Base-by-base conservation (phyloP, 1,284 basidiomycete genomes). In the Rhodotorula sp. region DNA sequence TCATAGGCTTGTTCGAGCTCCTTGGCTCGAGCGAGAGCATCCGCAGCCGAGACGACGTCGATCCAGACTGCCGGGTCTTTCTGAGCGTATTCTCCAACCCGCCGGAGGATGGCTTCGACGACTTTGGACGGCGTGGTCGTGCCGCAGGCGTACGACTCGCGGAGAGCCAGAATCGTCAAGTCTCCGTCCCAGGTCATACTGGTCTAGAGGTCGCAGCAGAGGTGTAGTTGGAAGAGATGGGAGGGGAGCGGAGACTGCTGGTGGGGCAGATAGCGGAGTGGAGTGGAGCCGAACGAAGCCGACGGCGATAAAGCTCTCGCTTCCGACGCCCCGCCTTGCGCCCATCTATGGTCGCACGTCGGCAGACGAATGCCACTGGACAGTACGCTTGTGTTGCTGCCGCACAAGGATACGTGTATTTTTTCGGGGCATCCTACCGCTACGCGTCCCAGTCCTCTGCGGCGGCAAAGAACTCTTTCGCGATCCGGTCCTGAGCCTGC, bases 401-500 rank as follows among this genome's bases (percentile, higher is more conserved):
- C 34, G 34, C 34, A 34, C 34, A 34, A 4, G 34, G 34, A 34
- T 34, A 4, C 34, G 4, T 34, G 4, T 4, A 4, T 34, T 34
- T 34, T 34, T 34, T 34, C 34, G 34, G 3, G n/a, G 21, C 43
- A 5, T 1, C 4, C 23, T 21, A n/a, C 15, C 23, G n/a, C 58
- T 62, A 65, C n/a, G 31, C 59, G 16, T 61, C 59, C 46, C 66
- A 86, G 73, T 97, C 93, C 69, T 90, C 87, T 3, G 93, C 89
- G 0, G 87, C 89, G 14, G 86, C 85, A 79, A 95, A 97, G 80
- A 95, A 94, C 79, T 95, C 92, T 76, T 85, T 85, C 54, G 93
- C 88, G 56, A 95, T 87, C 59, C 90, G 84, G 78, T 88, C 88
- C 81, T 97, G 94, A 0, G 89, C 88, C 51, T 91, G 87, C 56